Conservation (phyloP, 139 green algal genomes). For the Volvox africanus region DNA sequence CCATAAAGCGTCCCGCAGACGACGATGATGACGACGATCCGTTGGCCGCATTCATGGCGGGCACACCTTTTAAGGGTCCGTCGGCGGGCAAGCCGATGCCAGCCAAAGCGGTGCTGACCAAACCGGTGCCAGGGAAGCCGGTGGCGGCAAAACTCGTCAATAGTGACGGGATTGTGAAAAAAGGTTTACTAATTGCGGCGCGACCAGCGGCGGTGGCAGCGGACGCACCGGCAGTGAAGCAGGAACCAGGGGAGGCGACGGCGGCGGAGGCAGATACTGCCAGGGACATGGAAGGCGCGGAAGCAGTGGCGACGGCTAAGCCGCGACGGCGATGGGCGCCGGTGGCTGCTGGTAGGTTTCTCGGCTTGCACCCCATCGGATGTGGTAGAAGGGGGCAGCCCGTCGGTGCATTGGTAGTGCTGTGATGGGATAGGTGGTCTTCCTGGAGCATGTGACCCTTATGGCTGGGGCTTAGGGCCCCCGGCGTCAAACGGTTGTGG, state of each 20-base stretch:
- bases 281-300: not conserved
- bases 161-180: not conserved
- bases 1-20: constrained; percentile 25
- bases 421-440: too few relatives aligned
- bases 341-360: not conserved
- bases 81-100: constrained; percentile 8
- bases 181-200: constrained; percentile 7
- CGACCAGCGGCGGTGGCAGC: not conserved
- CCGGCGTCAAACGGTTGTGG: too few relatives aligned
- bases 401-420: too few relatives aligned
- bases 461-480: too few relatives aligned
- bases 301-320: constrained; percentile 17
- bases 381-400: too few relatives aligned
- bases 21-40: constrained; percentile 87
- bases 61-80: constrained; percentile 23
- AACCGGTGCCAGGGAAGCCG: not conserved
- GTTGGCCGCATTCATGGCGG: constrained; percentile 95
- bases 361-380: not conserved
- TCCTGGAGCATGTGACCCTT: too few relatives aligned
- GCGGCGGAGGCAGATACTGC: not conserved
- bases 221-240: not conserved
- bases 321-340: constrained; percentile 78
- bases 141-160: not conserved
- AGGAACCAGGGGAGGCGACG: not conserved
- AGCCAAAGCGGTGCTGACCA: not conserved